Conservation (phyloP, 2,329 filamentous ascomycete species). For the Botryotinia narcissicola region DNA sequence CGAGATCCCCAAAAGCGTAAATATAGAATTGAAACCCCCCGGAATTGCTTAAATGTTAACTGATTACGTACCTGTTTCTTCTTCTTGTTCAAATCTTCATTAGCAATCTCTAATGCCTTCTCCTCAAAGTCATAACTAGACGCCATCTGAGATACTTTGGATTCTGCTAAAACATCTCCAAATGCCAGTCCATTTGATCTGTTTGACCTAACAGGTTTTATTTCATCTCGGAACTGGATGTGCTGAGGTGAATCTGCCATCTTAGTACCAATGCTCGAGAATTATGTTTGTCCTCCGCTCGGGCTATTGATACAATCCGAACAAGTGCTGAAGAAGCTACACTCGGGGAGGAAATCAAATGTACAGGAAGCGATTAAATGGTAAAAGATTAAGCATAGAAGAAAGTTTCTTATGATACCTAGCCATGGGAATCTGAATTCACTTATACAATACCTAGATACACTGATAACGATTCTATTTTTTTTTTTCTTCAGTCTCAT, state of each 20-base stretch:
- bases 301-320: background rate
- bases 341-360: background rate
- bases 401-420: background rate
- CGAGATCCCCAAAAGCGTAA: no score
- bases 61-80: constrained; percentile 34
- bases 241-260: constrained; percentile 27
- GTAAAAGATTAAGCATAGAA: background rate
- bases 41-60: background rate
- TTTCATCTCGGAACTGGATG: constrained; percentile 32
- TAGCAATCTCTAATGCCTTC: constrained; percentile 28
- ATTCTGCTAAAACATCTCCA: constrained; percentile 17
- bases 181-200: constrained; percentile 14
- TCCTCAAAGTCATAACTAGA: constrained; percentile 30
- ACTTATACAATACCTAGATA: background rate
- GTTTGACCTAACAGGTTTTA: constrained; percentile 27
- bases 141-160: constrained; percentile 27
- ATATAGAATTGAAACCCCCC: background rate
- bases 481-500: background rate
- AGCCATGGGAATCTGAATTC: background rate
- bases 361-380: background rate
- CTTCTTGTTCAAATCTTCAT: constrained; percentile 35
- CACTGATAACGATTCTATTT: background rate
- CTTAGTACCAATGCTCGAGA: background rate
- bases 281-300: background rate
- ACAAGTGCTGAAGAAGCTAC: background rate